A percentile compares a stretch with the other conserved stretches of the same genome.
Evolutionary conservation across 768 basidiomycete species (phyloP).

Genomic region (Lepiota venenata): DNA sequence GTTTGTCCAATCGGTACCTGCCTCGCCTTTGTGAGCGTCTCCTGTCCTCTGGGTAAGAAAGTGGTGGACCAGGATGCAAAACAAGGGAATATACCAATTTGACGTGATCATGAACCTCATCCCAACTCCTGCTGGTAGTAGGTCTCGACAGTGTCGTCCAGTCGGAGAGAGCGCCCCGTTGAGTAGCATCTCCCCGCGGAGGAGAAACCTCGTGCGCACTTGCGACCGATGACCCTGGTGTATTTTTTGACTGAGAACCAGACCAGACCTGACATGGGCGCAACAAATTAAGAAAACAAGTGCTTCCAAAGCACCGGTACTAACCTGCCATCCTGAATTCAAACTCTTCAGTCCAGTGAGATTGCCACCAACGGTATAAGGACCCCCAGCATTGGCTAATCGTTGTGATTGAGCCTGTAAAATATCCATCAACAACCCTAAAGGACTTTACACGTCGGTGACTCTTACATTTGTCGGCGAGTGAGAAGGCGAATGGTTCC

Average conservation of each 20-base stretch:
- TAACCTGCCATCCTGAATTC: slow-evolving; percentile 67
- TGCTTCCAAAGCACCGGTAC: slow-evolving; percentile 17
- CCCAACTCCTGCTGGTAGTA: slow-evolving; percentile 53
- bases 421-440: background rate
- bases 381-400: slow-evolving; percentile 36
- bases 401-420: slow-evolving; percentile 38
- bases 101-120: slow-evolving; percentile 31
- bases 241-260: slow-evolving; percentile 51
- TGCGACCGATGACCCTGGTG: slow-evolving; percentile 58
- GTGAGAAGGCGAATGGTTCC: slow-evolving; percentile 56
- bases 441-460: background rate
- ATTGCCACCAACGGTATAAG: slow-evolving; percentile 46
- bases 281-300: slow-evolving; percentile 3
- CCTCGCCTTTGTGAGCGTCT: slow-evolving; percentile 1
- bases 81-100: background rate
- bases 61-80: background rate
- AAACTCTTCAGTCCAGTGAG: slow-evolving; percentile 46
- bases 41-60: background rate
- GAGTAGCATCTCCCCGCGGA: slow-evolving; percentile 41
- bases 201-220: slow-evolving; percentile 48
- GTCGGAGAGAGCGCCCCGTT: slow-evolving; percentile 45
- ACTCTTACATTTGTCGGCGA: slow-evolving; percentile 53
- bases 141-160: slow-evolving; percentile 50
- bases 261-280: slow-evolving; percentile 54
- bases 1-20: slow-evolving; percentile 6